A percentile compares a stretch with the other conserved stretches of the same genome.
These are phyloP conservation scores for Wallacemonas sp. DNA, from an alignment of 208 protist species.

Conservation along the genomic window DNA sequence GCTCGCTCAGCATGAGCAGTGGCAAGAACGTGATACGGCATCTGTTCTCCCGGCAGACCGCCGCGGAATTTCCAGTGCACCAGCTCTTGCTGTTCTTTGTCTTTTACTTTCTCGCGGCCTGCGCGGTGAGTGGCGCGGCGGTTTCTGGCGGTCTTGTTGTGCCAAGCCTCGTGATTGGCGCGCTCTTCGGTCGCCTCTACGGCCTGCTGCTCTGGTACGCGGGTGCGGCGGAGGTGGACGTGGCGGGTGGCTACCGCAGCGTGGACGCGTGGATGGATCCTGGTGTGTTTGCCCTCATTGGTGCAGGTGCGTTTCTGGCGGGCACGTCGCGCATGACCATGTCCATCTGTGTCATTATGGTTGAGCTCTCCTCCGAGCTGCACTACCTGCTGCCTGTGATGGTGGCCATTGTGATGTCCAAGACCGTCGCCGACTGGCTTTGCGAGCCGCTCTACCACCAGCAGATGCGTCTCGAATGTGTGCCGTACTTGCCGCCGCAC, in stretches of 20 bases:
- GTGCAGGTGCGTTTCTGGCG: conserved; percentile 89
- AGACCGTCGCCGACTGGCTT: conserved; percentile 87
- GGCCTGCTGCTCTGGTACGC: conserved; percentile 77
- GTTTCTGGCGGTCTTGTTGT: conserved; percentile 91
- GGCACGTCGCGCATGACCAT: conserved; percentile 93
- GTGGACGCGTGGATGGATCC: conserved; percentile 85
- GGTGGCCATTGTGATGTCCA: conserved; percentile 92
- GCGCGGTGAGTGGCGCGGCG: conserved; percentile 65
- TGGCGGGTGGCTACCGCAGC: conserved; percentile 49
- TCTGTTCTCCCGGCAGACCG: conserved; percentile 87
- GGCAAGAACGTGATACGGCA: conserved; percentile 88
- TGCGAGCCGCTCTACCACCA: conserved; percentile 91
- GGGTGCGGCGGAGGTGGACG: conserved; percentile 19
- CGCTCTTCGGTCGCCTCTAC: conserved; percentile 81
- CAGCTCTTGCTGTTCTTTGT: conserved; percentile 78
- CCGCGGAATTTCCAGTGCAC: conserved; percentile 59
- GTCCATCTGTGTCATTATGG: conserved; percentile 94
- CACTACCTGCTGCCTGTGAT: conserved; percentile 94
- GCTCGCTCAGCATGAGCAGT: conserved; percentile 80
- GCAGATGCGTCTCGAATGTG: conserved; percentile 85
- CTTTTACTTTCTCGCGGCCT: conserved; percentile 82
- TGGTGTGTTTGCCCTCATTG: conserved; percentile 93
- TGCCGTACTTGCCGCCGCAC: conserved; percentile 84
- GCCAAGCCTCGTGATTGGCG: conserved; percentile 90
- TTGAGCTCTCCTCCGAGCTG: conserved; percentile 93